A percentile compares a stretch with the other conserved stretches of the same genome.
Evolutionary conservation across 129 eudicot genomes (phyloP).

Genomic region (Artemisia argyi): DNA sequence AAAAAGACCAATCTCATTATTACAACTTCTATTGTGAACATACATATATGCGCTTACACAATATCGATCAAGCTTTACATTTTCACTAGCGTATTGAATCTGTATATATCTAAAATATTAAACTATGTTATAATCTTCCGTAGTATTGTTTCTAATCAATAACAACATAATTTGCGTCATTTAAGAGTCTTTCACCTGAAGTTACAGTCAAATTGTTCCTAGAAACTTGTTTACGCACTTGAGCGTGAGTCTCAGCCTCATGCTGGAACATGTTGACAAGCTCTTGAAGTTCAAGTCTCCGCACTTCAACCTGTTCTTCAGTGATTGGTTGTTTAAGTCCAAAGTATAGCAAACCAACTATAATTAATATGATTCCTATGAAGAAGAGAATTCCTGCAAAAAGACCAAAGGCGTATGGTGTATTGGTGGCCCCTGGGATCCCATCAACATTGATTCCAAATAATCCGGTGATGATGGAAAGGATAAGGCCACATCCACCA

Average conservation of each 20-base stretch:
- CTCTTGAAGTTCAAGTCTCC: slow-evolving; percentile 84
- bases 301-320: slow-evolving; percentile 74
- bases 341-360: slow-evolving; percentile 70
- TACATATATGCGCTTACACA: neutral
- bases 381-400: slow-evolving; percentile 70
- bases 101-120: neutral
- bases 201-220: slow-evolving; percentile 57
- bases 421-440: slow-evolving; percentile 67
- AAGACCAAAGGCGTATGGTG: slow-evolving; percentile 86
- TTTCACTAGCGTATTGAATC: neutral
- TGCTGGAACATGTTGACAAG: slow-evolving; percentile 88
- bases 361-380: slow-evolving; percentile 55
- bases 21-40: too few species aligned
- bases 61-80: slow-evolving; percentile 28
- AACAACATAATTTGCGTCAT: slow-evolving; percentile 67
- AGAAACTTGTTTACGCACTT: slow-evolving; percentile 71
- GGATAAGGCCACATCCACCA: slow-evolving; percentile 91
- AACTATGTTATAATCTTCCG: slow-evolving; percentile 4
- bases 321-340: slow-evolving; percentile 77
- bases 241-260: slow-evolving; percentile 96
- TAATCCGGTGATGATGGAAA: slow-evolving; percentile 84
- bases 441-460: slow-evolving; percentile 95
- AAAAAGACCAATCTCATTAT: too few species aligned
- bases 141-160: slow-evolving; percentile 30
- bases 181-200: slow-evolving; percentile 41